A percentile compares a stretch with the other conserved stretches of the same genome.
Evolutionary conservation across 148 eudicot species (phyloP).

Genomic region (Amaranthus cruentus): DNA sequence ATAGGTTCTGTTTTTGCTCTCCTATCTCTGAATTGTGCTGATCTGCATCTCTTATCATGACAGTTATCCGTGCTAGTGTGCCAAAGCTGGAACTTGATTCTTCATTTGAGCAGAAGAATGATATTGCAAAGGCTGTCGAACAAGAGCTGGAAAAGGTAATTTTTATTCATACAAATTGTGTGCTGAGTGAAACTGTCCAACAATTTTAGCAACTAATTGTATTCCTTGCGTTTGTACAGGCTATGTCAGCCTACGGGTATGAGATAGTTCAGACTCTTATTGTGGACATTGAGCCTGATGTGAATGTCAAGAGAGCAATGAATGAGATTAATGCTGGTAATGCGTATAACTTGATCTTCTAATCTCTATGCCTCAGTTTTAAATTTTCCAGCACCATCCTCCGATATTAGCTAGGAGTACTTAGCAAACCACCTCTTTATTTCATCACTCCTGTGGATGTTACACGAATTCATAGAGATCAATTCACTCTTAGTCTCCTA

Average conservation of each 20-base stretch:
- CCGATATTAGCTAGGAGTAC: background rate
- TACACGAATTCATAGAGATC: background rate
- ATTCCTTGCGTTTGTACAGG: conserved; percentile 28
- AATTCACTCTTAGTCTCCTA: background rate
- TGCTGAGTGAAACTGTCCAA: background rate
- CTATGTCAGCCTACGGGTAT: conserved; percentile 76
- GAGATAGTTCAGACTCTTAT: conserved; percentile 73
- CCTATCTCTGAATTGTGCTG: background rate
- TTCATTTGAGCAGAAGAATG: conserved; percentile 68
- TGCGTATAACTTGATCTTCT: too few species aligned
- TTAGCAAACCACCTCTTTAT: background rate
- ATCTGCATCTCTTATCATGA: conserved; percentile 3
- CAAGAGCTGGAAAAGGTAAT: conserved; percentile 57
- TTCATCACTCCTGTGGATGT: background rate
- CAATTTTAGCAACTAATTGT: background rate
- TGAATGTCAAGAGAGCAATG: conserved; percentile 73
- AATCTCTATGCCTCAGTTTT: background rate
- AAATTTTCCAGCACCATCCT: too few species aligned
- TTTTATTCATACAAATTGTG: background rate
- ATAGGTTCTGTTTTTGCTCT: too few species aligned
- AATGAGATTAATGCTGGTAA: conserved; percentile 85
- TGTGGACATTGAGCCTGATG: conserved; percentile 74
- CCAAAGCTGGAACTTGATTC: conserved; percentile 62
- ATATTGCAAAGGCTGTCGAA: conserved; percentile 64
- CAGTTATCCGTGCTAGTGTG: conserved; percentile 66